Evolutionary conservation across 2,329 filamentous ascomycete genomes (phyloP), one percentile per base, ranked within the genome.

Genomic region (Pezicula rhizophila): DNA sequence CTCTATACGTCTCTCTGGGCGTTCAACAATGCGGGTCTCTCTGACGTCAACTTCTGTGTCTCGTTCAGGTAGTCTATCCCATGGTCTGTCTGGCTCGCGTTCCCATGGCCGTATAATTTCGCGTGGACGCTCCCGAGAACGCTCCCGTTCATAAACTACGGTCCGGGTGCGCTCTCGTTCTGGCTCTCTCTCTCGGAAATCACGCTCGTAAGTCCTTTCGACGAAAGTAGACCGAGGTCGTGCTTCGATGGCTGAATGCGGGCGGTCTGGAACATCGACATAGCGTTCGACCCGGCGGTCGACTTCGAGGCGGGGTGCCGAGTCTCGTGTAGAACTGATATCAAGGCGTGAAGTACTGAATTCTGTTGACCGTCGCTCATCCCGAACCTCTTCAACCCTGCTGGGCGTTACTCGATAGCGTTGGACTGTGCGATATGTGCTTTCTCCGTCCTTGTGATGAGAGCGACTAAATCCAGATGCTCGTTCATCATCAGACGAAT

Each of bases 101-200:
- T 71, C 69, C 55, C 66, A 70, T 35, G 64, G 49, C 57, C 60
- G 43, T 58, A 63, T 33, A 40, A 51, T 46, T 43, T 59, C 56
- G 28, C 68, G 66, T 42, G 65, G 68, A 31, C 68, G 66, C 4
- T 75, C 70, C 66, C 73, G 28, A 31, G 28, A 31, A 10, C 28
- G 74, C 42, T 77, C 73, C 49, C 70, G 54, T 38, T 72, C 70
- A 52, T 68, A 71, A 26, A 68, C 63, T 18, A 67, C 56, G 17
- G 67, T 66, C 45, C 64, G 54, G 10, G 57, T 59, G 31, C 54
- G 56, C 47, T 62, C 60, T 6, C 57, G 52, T 41, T 52, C 45
- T 20, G 48, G 73, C 46, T 76, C 73, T 46, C 64, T 35, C 17
- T 57, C 55, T 20, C 50, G 52, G 14, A 10, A 31, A 33, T 42